Conservation (phyloP, 176 grass and related monocot species). For the Aegilops sharonensis region DNA sequence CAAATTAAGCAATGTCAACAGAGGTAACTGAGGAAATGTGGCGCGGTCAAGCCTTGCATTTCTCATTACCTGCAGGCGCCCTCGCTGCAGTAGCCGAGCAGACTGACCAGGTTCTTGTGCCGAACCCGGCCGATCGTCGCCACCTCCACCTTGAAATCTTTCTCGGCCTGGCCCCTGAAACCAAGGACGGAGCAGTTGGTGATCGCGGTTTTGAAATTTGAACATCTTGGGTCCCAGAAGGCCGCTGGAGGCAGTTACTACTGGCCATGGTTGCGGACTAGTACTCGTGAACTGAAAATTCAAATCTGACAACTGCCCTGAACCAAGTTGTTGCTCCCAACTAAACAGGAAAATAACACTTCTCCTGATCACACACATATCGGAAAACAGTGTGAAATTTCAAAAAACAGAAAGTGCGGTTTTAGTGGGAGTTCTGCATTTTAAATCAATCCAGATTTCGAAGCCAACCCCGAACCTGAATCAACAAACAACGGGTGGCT, state of each 20-base stretch:
- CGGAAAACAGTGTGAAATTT: background rate
- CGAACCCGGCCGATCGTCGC: slow-evolving; percentile 80
- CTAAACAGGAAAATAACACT: background rate
- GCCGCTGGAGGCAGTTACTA: slow-evolving; percentile 3
- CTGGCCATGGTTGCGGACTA: background rate
- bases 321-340: background rate
- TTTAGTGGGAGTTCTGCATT: background rate
- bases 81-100: slow-evolving; percentile 93
- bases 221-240: background rate
- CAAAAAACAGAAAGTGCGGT: background rate
- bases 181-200: background rate
- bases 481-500: background rate
- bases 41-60: background rate
- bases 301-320: slow-evolving; percentile 6
- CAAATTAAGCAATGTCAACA: background rate
- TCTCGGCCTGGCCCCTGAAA: slow-evolving; percentile 87
- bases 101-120: slow-evolving; percentile 94
- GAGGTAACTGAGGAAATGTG: slow-evolving; percentile 2
- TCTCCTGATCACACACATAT: background rate
- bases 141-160: slow-evolving; percentile 82
- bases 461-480: background rate
- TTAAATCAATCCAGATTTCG: background rate
- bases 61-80: slow-evolving; percentile 63
- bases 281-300: slow-evolving; percentile 19
- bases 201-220: background rate